Base-by-base conservation (phyloP, 1,139 yeast genomes). In the Hanseniaspora gamundiae region DNA sequence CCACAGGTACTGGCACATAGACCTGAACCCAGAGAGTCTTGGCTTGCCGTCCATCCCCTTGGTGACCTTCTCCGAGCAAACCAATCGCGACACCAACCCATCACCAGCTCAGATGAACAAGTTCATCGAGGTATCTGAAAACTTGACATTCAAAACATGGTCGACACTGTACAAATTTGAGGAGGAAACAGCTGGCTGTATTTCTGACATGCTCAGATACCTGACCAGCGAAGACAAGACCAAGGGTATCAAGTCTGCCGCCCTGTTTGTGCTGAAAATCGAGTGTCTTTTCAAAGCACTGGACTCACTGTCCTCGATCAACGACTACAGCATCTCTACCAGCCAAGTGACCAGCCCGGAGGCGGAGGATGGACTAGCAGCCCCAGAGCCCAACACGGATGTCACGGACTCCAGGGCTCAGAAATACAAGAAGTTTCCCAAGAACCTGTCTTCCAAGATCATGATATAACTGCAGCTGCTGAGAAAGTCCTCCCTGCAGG, bases 1-100 rank as follows among this genome's bases (percentile, higher is more conserved):
- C 42, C 88, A 84, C 67, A 88, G 88, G 60, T 88, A 87, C 57
- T 93, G 98, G 98, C 88, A 86, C 57, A 95, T 88, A 22, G 75
- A 80, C 47, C 69, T 87, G n/a, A 71, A 80, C 2, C 74, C 82
- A 0, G 80, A 74, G 46, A 66, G 74, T 4, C 73, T 80, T 33
- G 88, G 86, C 1, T 59, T 78, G 35, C 70, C 70, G 13, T 59
- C 67, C 1, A 58, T 67, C 20, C 67, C 68, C 1, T 40, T 17
- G 38, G 14, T 9, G 6, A 10, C 17, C 19, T 21, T 24, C 6
- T n/a, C 7, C 6, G 30, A 27, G n/a, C 16, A n/a, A 4, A 3
- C n/a, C 3, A 13, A 4, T 10, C 16, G 54, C 51, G 33, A 46
- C 45, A 40, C 47, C 2, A 62, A 65, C 35, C 66, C 77, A 10